Base-by-base conservation (phyloP, 1,139 yeast species). In the Arxiozyma telluris region DNA sequence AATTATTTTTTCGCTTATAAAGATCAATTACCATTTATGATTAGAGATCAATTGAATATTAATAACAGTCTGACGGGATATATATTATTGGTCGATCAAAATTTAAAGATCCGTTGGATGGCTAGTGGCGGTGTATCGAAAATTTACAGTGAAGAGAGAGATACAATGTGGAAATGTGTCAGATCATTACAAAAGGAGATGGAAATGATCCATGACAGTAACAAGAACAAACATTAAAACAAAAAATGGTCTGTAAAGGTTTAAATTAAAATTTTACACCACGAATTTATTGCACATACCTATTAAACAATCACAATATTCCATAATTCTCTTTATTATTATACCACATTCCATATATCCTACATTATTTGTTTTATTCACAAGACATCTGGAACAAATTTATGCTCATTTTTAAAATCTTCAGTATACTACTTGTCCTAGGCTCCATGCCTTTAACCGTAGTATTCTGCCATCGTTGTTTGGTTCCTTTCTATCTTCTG, bases 71-170 rank as follows among this genome's bases (percentile, higher is more conserved):
- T 86, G 61, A 81, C 95, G 0, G 98, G 98, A 0, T 91, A 88
- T 66, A 74, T 89, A 11, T 86, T 89, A 62, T 73, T 93, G 20
- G 76, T 93, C 42, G 98, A 93, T 64, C 74, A 75, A 20, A 74
- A 81, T 18, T 85, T 87, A 53, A 83, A 79, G 62, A 83, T 93
- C 50, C 76, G 98, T 63, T 93, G 98, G 98, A 93, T 91, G 18
- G 88, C 91, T 1, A 82, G 95, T 64, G 98, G 98, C 1, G 79
- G 77, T 51, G 85, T 96, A 8, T 38, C 45, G 3, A 43, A 50
- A 3, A n/a, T 50, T 11, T 7, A 20, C 17, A 41, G 21, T 3
- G 58, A 52, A 18, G 62, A 59, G 43, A 43, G 51, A 41, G 49
- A 55, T 43, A 50, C 52, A 5, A 48, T 59, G 20, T 50, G 56